phyloP scores from a whole-genome alignment of 177 flowering plant genomes.

The Vitis hybrid region DNA sequence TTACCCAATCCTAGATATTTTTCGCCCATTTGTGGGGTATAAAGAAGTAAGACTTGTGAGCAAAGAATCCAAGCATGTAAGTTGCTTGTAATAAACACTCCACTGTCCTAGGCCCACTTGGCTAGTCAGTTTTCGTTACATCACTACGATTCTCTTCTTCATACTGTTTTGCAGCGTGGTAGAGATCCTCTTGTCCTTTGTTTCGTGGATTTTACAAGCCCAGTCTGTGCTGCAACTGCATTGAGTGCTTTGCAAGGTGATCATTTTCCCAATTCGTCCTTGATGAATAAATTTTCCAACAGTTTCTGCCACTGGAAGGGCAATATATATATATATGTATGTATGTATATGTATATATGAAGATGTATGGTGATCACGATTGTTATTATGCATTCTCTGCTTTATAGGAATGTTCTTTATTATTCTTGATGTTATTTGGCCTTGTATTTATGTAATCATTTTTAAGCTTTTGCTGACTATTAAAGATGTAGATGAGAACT shows the following conservation, averaged over 20 bases:
- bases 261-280: neutral
- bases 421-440: no score
- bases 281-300: no score
- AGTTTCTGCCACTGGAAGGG: no score
- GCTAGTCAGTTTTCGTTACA: neutral
- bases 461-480: no score
- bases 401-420: no score
- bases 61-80: conserved; percentile 62
- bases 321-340: no score
- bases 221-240: conserved; percentile 69
- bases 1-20: conserved; percentile 46
- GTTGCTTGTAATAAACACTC: conserved; percentile 9
- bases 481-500: no score
- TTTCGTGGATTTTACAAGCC: conserved; percentile 60
- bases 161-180: conserved; percentile 36
- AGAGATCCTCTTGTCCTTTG: conserved; percentile 65
- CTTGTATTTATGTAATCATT: no score
- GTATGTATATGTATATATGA: no score
- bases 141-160: neutral
- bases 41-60: conserved; percentile 69
- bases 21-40: conserved; percentile 73
- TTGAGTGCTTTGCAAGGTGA: conserved; percentile 66
- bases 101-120: neutral
- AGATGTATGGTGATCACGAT: no score
- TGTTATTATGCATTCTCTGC: no score